These are phyloP conservation scores for Epichloe sp. DNA, from an alignment of 2,329 filamentous ascomycete genomes.

Conservation along the genomic window DNA sequence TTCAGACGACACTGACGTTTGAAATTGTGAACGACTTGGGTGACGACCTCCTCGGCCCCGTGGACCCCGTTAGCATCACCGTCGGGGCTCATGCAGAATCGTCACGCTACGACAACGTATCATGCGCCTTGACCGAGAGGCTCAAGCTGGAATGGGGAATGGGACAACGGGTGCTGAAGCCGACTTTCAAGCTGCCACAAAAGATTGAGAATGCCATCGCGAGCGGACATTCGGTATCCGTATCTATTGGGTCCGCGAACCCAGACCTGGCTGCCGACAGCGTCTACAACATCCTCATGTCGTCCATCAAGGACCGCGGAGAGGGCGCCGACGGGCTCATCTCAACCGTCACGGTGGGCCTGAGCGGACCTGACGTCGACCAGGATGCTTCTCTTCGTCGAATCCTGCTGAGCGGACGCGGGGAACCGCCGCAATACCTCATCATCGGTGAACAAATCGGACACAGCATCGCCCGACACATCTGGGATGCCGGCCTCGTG, in stretches of 20 bases:
- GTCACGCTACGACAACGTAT: slow-evolving; percentile 9
- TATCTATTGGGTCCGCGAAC: slow-evolving; percentile 16
- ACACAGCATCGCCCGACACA: slow-evolving; percentile 45
- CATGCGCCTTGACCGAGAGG: slow-evolving; percentile 14
- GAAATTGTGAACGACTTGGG: slow-evolving; percentile 46
- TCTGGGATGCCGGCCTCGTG: slow-evolving; percentile 45
- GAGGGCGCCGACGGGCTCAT: slow-evolving; percentile 23
- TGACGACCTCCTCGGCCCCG: slow-evolving; percentile 38
- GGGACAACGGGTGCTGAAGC: slow-evolving; percentile 29
- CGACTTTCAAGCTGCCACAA: slow-evolving; percentile 15
- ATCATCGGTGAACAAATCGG: slow-evolving; percentile 43
- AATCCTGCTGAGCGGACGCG: slow-evolving; percentile 14
- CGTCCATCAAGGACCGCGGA: slow-evolving; percentile 10
- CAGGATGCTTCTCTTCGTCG: slow-evolving; percentile 17
- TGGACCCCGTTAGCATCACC: slow-evolving; percentile 29
- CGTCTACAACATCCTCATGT: slow-evolving; percentile 14
- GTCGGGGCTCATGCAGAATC: slow-evolving; percentile 18
- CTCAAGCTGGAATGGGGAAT: slow-evolving; percentile 18
- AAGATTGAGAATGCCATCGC: slow-evolving; percentile 14
- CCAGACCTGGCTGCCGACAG: slow-evolving; percentile 15
- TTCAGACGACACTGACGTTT: slow-evolving; percentile 31
- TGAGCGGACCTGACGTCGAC: slow-evolving; percentile 15
- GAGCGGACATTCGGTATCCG: slow-evolving; percentile 13
- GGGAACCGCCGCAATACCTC: slow-evolving; percentile 16
- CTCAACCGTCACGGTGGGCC: slow-evolving; percentile 28